Evolutionary conservation across 805 yeast species (phyloP).

Genomic region (Candida berthetii): DNA sequence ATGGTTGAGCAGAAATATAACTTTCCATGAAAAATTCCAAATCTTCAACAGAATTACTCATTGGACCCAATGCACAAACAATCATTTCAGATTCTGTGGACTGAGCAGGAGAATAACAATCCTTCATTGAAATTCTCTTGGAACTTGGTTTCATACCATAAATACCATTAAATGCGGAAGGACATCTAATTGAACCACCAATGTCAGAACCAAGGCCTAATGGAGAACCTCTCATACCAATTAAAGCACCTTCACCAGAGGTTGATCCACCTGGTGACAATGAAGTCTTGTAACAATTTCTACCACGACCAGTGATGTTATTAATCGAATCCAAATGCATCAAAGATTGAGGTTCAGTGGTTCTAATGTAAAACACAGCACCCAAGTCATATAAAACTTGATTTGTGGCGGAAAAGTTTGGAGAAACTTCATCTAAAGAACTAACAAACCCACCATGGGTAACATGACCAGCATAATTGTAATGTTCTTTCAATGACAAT

Average conservation of each 20-base stretch:
- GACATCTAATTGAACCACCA: slow-evolving; percentile 60
- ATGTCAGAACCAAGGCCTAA: slow-evolving; percentile 62
- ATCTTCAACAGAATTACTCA: slow-evolving; percentile 59
- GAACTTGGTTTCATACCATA: slow-evolving; percentile 53
- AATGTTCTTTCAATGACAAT: slow-evolving; percentile 61
- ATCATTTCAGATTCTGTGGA: slow-evolving; percentile 26
- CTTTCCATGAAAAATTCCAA: slow-evolving; percentile 61
- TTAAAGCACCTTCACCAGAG: slow-evolving; percentile 60
- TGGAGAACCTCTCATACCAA: slow-evolving; percentile 47
- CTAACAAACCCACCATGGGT: slow-evolving; percentile 60
- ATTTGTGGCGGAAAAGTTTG: slow-evolving; percentile 37
- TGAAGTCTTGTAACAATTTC: slow-evolving; percentile 46
- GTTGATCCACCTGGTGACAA: slow-evolving; percentile 60
- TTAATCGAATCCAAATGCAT: slow-evolving; percentile 61
- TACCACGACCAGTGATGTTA: slow-evolving; percentile 47
- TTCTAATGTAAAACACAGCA: slow-evolving; percentile 52
- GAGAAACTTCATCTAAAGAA: slow-evolving; percentile 38
- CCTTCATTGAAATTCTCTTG: slow-evolving; percentile 36
- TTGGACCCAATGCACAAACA: slow-evolving; percentile 62
- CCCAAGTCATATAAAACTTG: slow-evolving; percentile 30
- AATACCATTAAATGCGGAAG: slow-evolving; percentile 53
- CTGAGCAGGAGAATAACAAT: slow-evolving; percentile 28
- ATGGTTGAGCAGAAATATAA: slow-evolving; percentile 54
- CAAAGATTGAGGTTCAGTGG: slow-evolving; percentile 57
- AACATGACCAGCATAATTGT: slow-evolving; percentile 46